Conservation (phyloP, 805 yeast species). For the Saccharomycopsis selenospora region DNA sequence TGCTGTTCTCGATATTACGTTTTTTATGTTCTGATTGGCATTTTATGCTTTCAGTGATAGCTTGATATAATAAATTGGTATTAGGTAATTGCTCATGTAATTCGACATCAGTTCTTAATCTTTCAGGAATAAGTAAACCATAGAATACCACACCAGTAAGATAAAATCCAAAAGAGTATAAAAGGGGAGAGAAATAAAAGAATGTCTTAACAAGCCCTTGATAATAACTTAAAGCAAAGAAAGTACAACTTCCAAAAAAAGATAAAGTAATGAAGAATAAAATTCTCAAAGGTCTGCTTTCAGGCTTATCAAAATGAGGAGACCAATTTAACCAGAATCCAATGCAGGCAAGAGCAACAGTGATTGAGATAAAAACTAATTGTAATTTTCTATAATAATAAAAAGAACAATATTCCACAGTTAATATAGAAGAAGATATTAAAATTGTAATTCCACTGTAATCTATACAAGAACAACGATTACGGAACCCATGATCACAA, state of each 20-base stretch:
- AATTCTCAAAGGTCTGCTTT: constrained; percentile 71
- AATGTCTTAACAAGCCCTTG: constrained; percentile 51
- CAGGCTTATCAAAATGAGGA: constrained; percentile 85
- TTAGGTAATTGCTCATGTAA: constrained; percentile 41
- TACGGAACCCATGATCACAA: constrained; percentile 52
- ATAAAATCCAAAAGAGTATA: constrained; percentile 69
- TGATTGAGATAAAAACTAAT: constrained; percentile 47
- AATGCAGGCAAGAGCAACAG: constrained; percentile 56
- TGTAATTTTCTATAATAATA: constrained; percentile 48
- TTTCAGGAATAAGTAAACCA: constrained; percentile 83
- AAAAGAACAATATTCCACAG: constrained; percentile 77
- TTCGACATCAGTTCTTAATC: constrained; percentile 67
- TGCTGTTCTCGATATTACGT: constrained; percentile 22
- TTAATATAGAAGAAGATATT: constrained; percentile 80
- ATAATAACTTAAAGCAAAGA: constrained; percentile 44
- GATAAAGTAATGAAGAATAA: constrained; percentile 76
- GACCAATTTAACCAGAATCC: constrained; percentile 87
- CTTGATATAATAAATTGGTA: constrained; percentile 19
- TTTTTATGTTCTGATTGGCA: constrained; percentile 23
- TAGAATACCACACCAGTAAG: constrained; percentile 78
- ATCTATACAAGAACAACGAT: constrained; percentile 85
- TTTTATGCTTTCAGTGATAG: constrained; percentile 10
- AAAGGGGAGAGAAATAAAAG: constrained; percentile 56
- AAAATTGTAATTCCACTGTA: constrained; percentile 89
- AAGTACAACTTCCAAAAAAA: constrained; percentile 62